Conservation (phyloP, 257 asterid species). For the Dorcoceras hygrometricum region DNA sequence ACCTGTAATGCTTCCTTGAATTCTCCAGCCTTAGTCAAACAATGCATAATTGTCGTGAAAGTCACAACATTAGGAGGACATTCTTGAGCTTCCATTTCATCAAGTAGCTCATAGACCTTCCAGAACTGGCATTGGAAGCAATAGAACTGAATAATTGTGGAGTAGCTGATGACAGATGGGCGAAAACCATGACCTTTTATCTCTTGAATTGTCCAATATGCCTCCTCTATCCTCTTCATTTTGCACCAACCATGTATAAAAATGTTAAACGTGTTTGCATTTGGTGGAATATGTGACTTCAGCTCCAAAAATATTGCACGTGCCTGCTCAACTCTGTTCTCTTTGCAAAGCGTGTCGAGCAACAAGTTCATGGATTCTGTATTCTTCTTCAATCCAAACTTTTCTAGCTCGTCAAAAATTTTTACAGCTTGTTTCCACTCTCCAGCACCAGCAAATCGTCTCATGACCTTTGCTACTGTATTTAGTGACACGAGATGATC, state of each 20-base stretch:
- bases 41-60: slow-evolving; percentile 71
- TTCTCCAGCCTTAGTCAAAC: slow-evolving; percentile 53
- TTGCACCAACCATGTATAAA: slow-evolving; percentile 93
- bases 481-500: slow-evolving; percentile 42
- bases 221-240: slow-evolving; percentile 74
- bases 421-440: slow-evolving; percentile 71
- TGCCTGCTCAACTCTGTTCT: slow-evolving; percentile 57
- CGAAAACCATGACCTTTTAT: slow-evolving; percentile 70
- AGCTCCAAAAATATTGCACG: slow-evolving; percentile 59
- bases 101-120: slow-evolving; percentile 63
- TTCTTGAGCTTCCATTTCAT: slow-evolving; percentile 67
- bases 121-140: slow-evolving; percentile 47
- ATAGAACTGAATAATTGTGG: slow-evolving; percentile 63
- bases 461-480: slow-evolving; percentile 67
- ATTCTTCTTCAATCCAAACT: slow-evolving; percentile 56
- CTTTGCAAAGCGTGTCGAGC: slow-evolving; percentile 82
- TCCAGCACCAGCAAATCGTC: slow-evolving; percentile 77
- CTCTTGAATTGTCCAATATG: slow-evolving; percentile 88
- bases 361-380: slow-evolving; percentile 49
- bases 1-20: slow-evolving; percentile 57
- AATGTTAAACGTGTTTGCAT: slow-evolving; percentile 70
- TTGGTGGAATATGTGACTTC: slow-evolving; percentile 57
- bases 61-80: slow-evolving; percentile 67
- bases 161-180: slow-evolving; percentile 77
- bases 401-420: slow-evolving; percentile 57